phyloP scores from a whole-genome alignment of 805 yeast genomes.

The Saccharomycopsis selenospora region DNA sequence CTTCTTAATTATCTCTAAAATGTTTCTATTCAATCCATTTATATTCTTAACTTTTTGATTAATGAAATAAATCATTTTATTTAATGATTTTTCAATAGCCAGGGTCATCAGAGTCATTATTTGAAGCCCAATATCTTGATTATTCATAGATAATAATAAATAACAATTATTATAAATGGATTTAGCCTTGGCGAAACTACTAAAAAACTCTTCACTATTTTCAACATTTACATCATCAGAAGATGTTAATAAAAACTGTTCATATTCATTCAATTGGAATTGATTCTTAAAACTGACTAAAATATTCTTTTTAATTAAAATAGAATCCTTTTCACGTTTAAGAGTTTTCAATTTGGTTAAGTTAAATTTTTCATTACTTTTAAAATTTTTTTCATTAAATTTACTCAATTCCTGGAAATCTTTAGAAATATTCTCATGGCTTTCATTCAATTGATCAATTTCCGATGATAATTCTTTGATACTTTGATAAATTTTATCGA shows the following conservation, averaged over 20 bases:
- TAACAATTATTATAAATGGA: constrained; percentile 61
- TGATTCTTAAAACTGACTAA: constrained; percentile 47
- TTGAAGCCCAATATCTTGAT: constrained; percentile 55
- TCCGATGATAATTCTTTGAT: constrained; percentile 11
- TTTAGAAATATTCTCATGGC: constrained; percentile 7
- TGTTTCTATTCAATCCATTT: constrained; percentile 22
- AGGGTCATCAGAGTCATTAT: constrained; percentile 53
- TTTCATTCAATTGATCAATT: constrained; percentile 9
- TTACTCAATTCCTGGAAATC: constrained; percentile 22
- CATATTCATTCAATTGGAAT: constrained; percentile 66
- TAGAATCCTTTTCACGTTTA: constrained; percentile 21
- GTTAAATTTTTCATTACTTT: constrained; percentile 19
- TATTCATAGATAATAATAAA: constrained; percentile 60
- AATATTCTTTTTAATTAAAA: constrained; percentile 42
- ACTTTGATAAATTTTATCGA: constrained; percentile 32
- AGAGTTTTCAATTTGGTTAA: constrained; percentile 21
- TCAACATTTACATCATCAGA: constrained; percentile 24
- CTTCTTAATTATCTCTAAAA: constrained; percentile 6
- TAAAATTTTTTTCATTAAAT: constrained; percentile 14
- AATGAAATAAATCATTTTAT: constrained; percentile 41
- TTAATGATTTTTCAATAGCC: constrained; percentile 46
- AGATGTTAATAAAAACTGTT: constrained; percentile 30
- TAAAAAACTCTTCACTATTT: constrained; percentile 49
- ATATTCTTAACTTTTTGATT: constrained; percentile 22
- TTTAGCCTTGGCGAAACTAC: constrained; percentile 52